Percentiles rank a stretch among this genome's conserved stretches.
Conservation (phyloP, 331 rosid genomes). For the Cydonia oblonga region DNA sequence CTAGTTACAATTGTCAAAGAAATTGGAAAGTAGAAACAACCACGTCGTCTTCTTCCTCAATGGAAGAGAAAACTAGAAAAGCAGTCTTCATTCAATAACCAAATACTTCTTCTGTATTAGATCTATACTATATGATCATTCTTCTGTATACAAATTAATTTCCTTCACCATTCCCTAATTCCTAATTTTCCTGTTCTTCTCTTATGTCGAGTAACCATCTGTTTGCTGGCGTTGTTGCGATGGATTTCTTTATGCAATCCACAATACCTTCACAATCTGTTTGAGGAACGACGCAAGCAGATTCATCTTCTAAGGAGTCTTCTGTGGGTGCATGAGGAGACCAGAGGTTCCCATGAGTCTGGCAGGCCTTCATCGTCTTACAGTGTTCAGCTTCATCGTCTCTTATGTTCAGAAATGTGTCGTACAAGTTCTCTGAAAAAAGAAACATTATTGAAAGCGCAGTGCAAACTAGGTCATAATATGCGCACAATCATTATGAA, state of each 20-base stretch:
- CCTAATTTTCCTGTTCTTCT: slow-evolving; percentile 7
- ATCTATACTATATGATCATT: neutral
- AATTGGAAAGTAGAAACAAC: too few relatives aligned
- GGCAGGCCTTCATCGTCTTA: slow-evolving; percentile 97
- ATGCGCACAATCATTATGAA: neutral
- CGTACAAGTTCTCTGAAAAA: slow-evolving; percentile 64
- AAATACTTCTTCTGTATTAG: neutral
- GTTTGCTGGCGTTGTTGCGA: slow-evolving; percentile 29
- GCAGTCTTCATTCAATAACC: too few relatives aligned
- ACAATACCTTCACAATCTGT: slow-evolving; percentile 71
- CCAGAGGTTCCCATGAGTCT: slow-evolving; percentile 74
- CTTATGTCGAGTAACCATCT: neutral
- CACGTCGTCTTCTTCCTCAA: too few relatives aligned
- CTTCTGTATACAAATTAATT: neutral
- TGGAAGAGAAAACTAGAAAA: too few relatives aligned
- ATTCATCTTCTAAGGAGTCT: slow-evolving; percentile 28
- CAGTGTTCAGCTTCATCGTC: slow-evolving; percentile 99
- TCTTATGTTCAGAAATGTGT: slow-evolving; percentile 76
- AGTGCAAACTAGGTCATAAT: neutral
- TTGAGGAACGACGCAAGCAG: slow-evolving; percentile 22
- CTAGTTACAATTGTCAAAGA: too few relatives aligned
- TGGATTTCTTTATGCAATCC: slow-evolving; percentile 68
- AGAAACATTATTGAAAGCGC: neutral
- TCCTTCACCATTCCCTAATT: neutral
- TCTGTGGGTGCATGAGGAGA: slow-evolving; percentile 73